Conservation (phyloP, 257 asterid genomes). For the Fraxinus pennsylvanica region DNA sequence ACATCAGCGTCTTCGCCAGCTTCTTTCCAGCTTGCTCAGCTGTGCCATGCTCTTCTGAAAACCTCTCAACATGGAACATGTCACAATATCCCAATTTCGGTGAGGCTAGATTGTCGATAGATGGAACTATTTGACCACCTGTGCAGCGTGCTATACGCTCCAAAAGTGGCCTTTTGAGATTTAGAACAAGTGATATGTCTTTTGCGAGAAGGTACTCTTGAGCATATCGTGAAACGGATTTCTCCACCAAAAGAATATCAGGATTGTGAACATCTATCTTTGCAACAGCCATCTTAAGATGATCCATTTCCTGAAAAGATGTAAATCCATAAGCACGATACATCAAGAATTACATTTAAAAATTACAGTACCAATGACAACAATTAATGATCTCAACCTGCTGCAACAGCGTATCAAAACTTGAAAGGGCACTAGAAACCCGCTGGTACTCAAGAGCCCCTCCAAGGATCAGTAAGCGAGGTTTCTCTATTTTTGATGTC, state of each 20-base stretch:
- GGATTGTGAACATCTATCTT: conserved; percentile 86
- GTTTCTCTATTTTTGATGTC: conserved; percentile 84
- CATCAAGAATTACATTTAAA: not conserved
- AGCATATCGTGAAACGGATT: conserved; percentile 92
- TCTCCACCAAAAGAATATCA: conserved; percentile 92
- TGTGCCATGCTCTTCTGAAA: conserved; percentile 70
- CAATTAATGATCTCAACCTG: conserved; percentile 57
- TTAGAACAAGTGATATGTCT: conserved; percentile 86
- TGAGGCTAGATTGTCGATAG: conserved; percentile 81
- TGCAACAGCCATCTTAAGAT: conserved; percentile 98
- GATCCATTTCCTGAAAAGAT: conserved; percentile 86
- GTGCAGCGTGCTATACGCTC: conserved; percentile 95
- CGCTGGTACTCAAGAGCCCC: conserved; percentile 99
- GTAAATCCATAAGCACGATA: conserved; percentile 27
- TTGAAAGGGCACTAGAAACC: conserved; percentile 83
- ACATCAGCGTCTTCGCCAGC: conserved; percentile 85
- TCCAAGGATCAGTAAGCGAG: conserved; percentile 85
- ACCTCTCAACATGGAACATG: conserved; percentile 70
- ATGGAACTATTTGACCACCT: conserved; percentile 85
- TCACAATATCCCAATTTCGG: conserved; percentile 84
- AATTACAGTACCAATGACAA: not conserved
- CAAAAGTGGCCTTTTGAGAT: conserved; percentile 81
- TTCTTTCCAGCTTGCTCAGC: conserved; percentile 77
- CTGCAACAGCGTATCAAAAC: conserved; percentile 91
- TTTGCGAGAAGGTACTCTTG: conserved; percentile 96